Percentiles rank a stretch among this genome's conserved stretches.
Conservation (phyloP, 2,329 filamentous ascomycete genomes). For the Talaromyces sp. region DNA sequence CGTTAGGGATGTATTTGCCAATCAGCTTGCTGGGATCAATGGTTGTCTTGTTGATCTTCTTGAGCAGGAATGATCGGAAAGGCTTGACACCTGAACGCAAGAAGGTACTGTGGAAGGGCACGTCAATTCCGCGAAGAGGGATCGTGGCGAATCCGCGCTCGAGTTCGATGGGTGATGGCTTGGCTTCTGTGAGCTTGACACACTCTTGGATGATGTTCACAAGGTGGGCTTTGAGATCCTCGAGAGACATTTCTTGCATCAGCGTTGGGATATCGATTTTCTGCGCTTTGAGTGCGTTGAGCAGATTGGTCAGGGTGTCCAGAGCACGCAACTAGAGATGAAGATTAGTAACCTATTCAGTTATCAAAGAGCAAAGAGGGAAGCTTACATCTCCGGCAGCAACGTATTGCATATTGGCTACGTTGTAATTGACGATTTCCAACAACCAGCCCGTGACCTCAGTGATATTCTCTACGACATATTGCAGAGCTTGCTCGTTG, state of each 20-base stretch:
- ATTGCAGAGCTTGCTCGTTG: slow-evolving; percentile 94
- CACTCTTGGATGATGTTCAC: slow-evolving; percentile 87
- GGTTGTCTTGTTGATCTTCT: slow-evolving; percentile 99
- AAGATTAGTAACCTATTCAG: slow-evolving; percentile 10
- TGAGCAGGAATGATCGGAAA: slow-evolving; percentile 95
- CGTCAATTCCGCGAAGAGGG: slow-evolving; percentile 92
- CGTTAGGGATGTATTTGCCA: slow-evolving; percentile 98
- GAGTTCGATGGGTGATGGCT: slow-evolving; percentile 81
- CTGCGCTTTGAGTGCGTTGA: slow-evolving; percentile 93
- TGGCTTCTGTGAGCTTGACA: slow-evolving; percentile 78
- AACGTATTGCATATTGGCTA: slow-evolving; percentile 66
- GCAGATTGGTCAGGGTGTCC: slow-evolving; percentile 67
- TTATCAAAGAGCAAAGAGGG: neutral
- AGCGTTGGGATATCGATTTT: slow-evolving; percentile 96
- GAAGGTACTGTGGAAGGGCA: slow-evolving; percentile 99
- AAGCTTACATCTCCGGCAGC: slow-evolving; percentile 56
- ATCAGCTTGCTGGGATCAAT: slow-evolving; percentile 96
- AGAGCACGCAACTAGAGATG: slow-evolving; percentile 51
- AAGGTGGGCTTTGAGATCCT: slow-evolving; percentile 85
- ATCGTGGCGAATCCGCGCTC: slow-evolving; percentile 96
- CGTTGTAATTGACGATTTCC: slow-evolving; percentile 96
- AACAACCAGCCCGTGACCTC: slow-evolving; percentile 93
- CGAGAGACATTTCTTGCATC: slow-evolving; percentile 77
- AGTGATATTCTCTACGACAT: slow-evolving; percentile 90
- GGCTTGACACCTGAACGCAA: slow-evolving; percentile 97